Base-by-base conservation (phyloP, 495 filamentous ascomycete genomes). In the Penicillium pulvis region DNA sequence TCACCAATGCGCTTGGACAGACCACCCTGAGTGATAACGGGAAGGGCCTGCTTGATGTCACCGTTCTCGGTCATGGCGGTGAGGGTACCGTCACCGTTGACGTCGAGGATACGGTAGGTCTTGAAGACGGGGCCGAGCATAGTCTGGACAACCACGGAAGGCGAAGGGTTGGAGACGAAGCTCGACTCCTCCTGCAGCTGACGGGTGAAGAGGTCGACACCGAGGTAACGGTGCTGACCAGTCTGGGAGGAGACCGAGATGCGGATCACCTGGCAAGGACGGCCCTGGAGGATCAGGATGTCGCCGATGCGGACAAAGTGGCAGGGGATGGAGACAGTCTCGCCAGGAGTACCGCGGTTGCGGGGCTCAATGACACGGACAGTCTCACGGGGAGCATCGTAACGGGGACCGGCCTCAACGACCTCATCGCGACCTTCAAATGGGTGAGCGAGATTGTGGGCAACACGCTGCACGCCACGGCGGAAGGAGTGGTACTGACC, bases 121-220 rank as follows among this genome's bases (percentile, higher is more conserved):
- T 98, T 98, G 92, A 97, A 98, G 82, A 98, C 90, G 44, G 94
- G 94, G 68, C 94, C 94, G 56, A 96, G 90, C 91, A 98, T 97
- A 80, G 93, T 98, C 87, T 98, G 94, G 70, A 98, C 93, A 45
- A 98, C 87, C 55, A 98, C 94, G 58, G 90, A 95, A 65, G 94
- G 93, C 51, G 89, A 89, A 54, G 94, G 94, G 86, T 96, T 95
- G 78, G 90, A 92, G 79, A 98, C 85, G 80, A 97, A 97, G 74
- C 88, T 92, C 50, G 92, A 96, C 88, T 98, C 94, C 81, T 98
- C 94, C 77, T 98, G 93, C 54, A 98, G 87, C 81, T 97, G 90
- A 85, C 97, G 93, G 84, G 92, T 96, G 91, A 98, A 98, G 69
- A 98, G 90, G 80, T 98, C 94, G 62, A 98, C 94, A 84, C 94